A percentile compares a stretch with the other conserved stretches of the same genome.
Conservation (phyloP, 306 rosid genomes). For the Casuarina cunninghamiana region DNA sequence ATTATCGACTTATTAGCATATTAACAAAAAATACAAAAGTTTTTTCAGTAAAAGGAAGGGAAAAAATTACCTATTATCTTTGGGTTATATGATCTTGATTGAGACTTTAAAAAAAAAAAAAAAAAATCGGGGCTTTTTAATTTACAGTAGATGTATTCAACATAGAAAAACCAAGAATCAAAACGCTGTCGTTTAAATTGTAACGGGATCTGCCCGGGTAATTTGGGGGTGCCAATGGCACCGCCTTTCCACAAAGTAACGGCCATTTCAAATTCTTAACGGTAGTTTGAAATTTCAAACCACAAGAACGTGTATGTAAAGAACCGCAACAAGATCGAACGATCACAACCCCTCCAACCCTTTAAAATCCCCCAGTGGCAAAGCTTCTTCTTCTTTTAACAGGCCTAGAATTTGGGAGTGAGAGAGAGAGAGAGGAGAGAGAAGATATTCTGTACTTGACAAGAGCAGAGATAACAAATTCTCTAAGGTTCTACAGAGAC, state of each 20-base stretch:
- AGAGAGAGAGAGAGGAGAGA: not conserved
- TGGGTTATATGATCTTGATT: too few species aligned
- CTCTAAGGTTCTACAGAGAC: constrained; percentile 20
- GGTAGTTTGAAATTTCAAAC: constrained; percentile 24
- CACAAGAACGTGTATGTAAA: not conserved
- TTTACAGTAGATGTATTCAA: too few species aligned
- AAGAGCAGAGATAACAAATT: constrained; percentile 1
- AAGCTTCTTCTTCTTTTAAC: constrained; percentile 6
- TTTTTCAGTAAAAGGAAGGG: too few species aligned
- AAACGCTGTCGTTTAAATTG: not conserved
- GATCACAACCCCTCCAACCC: constrained; percentile 2
- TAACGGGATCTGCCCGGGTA: not conserved
- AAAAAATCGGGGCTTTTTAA: not conserved
- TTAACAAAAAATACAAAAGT: too few species aligned
- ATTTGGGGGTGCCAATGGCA: not conserved
- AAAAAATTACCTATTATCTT: too few species aligned
- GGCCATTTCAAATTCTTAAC: constrained; percentile 24
- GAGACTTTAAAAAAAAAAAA: not conserved
- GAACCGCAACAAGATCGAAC: constrained; percentile 1
- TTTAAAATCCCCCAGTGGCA: constrained; percentile 1
- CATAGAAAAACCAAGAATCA: fast-evolving
- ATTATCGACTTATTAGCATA: too few species aligned
- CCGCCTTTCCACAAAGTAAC: not conserved
- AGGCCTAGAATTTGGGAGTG: not conserved
- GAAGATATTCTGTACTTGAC: constrained; percentile 5